Conservation (phyloP, 2,329 filamentous ascomycete genomes). For the Colletotrichum sp. region DNA sequence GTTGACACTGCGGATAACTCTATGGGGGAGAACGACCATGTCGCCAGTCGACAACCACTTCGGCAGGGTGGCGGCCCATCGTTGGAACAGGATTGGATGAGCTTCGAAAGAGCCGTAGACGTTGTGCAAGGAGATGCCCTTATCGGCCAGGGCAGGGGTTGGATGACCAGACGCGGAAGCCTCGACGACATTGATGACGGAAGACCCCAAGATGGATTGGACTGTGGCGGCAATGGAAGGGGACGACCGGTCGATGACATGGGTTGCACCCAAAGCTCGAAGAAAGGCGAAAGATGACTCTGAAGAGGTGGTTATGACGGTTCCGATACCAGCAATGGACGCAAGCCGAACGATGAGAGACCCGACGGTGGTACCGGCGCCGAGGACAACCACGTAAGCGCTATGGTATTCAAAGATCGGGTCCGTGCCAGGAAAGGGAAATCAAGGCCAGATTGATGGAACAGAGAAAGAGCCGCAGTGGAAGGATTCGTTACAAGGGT, state of each 20-base stretch:
- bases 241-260: neutral
- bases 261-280: neutral
- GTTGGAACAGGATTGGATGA: neutral
- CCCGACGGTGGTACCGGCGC: neutral
- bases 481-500: neutral
- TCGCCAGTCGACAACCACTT: neutral
- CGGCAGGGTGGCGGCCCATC: neutral
- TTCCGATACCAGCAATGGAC: neutral
- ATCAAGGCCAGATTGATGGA: neutral
- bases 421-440: neutral
- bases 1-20: neutral
- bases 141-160: neutral
- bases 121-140: neutral
- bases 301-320: neutral
- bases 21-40: neutral
- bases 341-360: neutral
- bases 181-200: neutral
- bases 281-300: neutral
- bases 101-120: neutral
- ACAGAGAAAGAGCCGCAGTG: conserved; percentile 6
- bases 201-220: neutral
- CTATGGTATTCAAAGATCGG: neutral
- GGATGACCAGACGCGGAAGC: neutral
- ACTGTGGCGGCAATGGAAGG: neutral
- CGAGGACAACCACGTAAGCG: neutral